These are phyloP conservation scores for Choiromyces venosus DNA, from an alignment of 495 filamentous ascomycete genomes.

Conservation along the genomic window DNA sequence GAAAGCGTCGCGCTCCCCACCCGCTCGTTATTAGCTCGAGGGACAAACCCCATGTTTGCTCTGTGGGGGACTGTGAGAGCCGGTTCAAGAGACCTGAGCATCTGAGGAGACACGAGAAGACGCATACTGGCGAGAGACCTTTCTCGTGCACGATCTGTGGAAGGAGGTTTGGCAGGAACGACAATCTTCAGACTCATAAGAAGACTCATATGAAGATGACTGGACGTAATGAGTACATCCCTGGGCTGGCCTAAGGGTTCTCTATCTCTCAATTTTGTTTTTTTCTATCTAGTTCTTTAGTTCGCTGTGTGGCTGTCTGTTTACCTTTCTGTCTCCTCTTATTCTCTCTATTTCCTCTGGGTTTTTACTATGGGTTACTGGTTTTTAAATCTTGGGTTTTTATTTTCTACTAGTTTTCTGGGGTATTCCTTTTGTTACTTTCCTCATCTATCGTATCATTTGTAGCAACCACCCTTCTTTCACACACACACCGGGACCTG, in stretches of 20 bases:
- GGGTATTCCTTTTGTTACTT: background rate
- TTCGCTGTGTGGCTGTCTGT: background rate
- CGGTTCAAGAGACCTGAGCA: conserved; percentile 55
- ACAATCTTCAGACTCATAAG: conserved; percentile 47
- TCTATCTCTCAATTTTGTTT: background rate
- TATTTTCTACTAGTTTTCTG: background rate
- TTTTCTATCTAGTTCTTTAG: background rate
- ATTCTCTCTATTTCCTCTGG: background rate
- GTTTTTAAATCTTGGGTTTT: conserved; percentile 1
- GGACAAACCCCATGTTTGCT: conserved; percentile 43
- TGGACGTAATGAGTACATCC: conserved; percentile 30
- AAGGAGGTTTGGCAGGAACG: conserved; percentile 46
- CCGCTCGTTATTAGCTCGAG: conserved; percentile 29
- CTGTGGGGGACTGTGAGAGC: conserved; percentile 48
- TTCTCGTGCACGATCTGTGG: conserved; percentile 44
- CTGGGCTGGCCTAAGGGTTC: conserved; percentile 20
- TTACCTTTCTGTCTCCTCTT: background rate
- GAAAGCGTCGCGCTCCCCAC: conserved; percentile 7
- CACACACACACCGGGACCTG: background rate
- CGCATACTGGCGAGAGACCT: conserved; percentile 55
- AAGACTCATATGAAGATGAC: conserved; percentile 41
- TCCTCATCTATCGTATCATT: background rate
- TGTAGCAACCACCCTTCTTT: background rate
- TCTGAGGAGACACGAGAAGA: conserved; percentile 54
- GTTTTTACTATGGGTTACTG: background rate